Conservation (phyloP, 1,284 basidiomycete genomes). For the Cryptococcus amylolentus region DNA sequence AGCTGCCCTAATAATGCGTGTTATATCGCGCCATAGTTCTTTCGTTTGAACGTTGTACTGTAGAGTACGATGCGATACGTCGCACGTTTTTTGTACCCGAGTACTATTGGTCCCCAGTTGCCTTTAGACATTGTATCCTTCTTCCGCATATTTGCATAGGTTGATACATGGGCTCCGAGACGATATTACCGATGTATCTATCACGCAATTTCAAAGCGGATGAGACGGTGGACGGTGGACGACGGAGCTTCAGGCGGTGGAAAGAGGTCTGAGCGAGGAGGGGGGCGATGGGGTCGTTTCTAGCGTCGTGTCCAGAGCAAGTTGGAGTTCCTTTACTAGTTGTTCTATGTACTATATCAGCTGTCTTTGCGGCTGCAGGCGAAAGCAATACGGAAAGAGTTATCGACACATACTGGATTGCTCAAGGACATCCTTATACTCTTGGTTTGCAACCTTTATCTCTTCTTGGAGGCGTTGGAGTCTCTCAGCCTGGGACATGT, state of each 20-base stretch:
- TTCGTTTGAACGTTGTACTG: too few relatives aligned
- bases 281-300: constrained; percentile 6
- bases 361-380: background rate
- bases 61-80: too few relatives aligned
- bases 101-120: too few relatives aligned
- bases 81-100: too few relatives aligned
- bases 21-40: too few relatives aligned
- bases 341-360: constrained; percentile 21
- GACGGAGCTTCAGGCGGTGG: background rate
- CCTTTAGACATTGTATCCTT: too few relatives aligned
- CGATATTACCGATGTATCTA: too few relatives aligned
- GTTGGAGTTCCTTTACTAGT: constrained; percentile 37
- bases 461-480: constrained; percentile 40
- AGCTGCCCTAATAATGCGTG: too few relatives aligned
- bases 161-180: too few relatives aligned
- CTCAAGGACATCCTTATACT: constrained; percentile 40
- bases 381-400: constrained; percentile 2
- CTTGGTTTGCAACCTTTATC: constrained; percentile 39
- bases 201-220: too few relatives aligned
- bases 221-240: too few relatives aligned
- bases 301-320: constrained; percentile 31
- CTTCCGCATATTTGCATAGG: too few relatives aligned
- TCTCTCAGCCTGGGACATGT: constrained; percentile 24
- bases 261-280: background rate
- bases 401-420: constrained; percentile 30